Evolutionary conservation across 768 basidiomycete species (phyloP).

Genomic region (Tulasnella sp.): DNA sequence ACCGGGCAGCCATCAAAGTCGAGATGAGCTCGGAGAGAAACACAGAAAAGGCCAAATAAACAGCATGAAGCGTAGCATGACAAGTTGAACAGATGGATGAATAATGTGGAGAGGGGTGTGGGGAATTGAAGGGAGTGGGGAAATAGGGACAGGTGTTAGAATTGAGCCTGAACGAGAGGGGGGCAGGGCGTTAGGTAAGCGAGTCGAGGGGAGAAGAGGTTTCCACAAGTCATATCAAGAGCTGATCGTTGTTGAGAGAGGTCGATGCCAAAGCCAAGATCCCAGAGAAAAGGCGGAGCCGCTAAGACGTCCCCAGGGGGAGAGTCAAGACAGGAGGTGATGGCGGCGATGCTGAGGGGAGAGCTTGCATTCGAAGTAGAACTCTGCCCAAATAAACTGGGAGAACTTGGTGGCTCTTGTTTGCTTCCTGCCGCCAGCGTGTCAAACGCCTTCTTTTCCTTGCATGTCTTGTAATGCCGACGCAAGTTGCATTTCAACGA

Average conservation of each 20-base stretch:
- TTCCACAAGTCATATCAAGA: not conserved
- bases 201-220: not conserved
- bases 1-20: not conserved
- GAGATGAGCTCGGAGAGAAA: not conserved
- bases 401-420: not conserved
- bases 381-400: not conserved
- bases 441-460: not conserved
- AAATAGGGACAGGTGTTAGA: not conserved
- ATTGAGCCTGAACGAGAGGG: not conserved
- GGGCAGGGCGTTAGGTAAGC: not conserved
- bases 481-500: not conserved
- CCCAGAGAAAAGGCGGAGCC: not conserved
- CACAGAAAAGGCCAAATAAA: not conserved
- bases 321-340: not conserved
- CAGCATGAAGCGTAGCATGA: not conserved
- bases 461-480: conserved; percentile 7
- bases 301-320: not conserved
- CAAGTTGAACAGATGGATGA: not conserved
- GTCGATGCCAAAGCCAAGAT: not conserved
- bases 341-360: not conserved
- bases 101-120: not conserved
- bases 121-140: not conserved
- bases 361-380: not conserved
- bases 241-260: not conserved
- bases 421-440: too few species aligned